Evolutionary conservation across 1,284 basidiomycete species (phyloP).

Genomic region (Calocybe gambosa): DNA sequence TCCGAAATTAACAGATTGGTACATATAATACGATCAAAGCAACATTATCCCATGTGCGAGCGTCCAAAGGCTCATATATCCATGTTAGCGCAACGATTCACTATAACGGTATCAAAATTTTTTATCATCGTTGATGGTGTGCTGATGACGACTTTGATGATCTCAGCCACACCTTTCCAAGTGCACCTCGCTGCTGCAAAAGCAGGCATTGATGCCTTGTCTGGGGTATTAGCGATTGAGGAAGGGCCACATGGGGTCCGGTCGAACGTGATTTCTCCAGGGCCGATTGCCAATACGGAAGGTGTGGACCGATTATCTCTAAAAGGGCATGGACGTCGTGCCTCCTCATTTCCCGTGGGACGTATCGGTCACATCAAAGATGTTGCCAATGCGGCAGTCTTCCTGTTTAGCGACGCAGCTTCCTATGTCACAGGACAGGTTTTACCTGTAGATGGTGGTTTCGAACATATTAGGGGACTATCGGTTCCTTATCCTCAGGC

Average conservation of each 20-base stretch:
- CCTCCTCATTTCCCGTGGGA: slow-evolving; percentile 33
- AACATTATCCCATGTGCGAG: slow-evolving; percentile 47
- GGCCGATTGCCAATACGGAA: slow-evolving; percentile 81
- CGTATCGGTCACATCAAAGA: slow-evolving; percentile 67
- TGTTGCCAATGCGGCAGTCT: slow-evolving; percentile 76
- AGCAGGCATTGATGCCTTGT: slow-evolving; percentile 88
- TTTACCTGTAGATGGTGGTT: slow-evolving; percentile 63
- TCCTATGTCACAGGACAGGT: slow-evolving; percentile 75
- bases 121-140: not conserved
- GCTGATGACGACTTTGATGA: not conserved
- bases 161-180: slow-evolving; percentile 78
- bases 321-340: slow-evolving; percentile 23
- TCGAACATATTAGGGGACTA: slow-evolving; percentile 45
- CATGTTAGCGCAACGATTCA: slow-evolving; percentile 92
- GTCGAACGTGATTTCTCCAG: slow-evolving; percentile 89
- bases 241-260: slow-evolving; percentile 93
- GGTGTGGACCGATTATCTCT: slow-evolving; percentile 70
- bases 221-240: slow-evolving; percentile 82
- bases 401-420: slow-evolving; percentile 87
- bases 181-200: slow-evolving; percentile 94
- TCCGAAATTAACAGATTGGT: slow-evolving; percentile 4
- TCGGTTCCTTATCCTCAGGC: slow-evolving; percentile 60
- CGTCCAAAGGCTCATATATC: slow-evolving; percentile 77
- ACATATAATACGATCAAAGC: slow-evolving; percentile 9
- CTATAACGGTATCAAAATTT: slow-evolving; percentile 55